Base-by-base conservation (phyloP, 2,329 filamentous ascomycete genomes). In the Colletotrichum phormii region DNA sequence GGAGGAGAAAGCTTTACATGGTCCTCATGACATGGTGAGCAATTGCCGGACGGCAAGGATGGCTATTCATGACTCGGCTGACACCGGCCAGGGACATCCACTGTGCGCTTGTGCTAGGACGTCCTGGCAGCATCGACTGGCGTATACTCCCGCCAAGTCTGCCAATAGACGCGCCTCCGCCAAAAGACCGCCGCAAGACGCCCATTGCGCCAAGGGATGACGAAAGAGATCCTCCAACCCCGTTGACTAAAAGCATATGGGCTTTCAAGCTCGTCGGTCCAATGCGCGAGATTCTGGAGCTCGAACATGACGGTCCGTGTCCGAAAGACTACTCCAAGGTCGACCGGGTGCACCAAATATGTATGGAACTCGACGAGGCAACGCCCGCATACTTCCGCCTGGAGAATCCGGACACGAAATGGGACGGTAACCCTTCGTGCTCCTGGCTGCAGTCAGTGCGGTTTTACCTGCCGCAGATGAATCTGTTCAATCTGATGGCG, bases 251-350 rank as follows among this genome's bases (percentile, higher is more conserved):
- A 57, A 79, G 84, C 1, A 79, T 92, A 15, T 89, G 88, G 84
- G 82, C 84, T 4, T 86, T 85, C 74, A 81, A 87, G 61, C 77
- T 88, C 22, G 82, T 85, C 66, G 78, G 78, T n/a, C 85, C 86
- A 2, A 79, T 92, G 26, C 84, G 86, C 60, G 85, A 88, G 60
- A 88, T 92, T 7, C 83, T 87, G 33, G 85, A 87, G 62, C 80
- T 92, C 22, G 89, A 91, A 74, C 86, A 87, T 63, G 86, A 89
- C 66, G 89, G 88, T 0, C 84, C 88, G 1, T 86, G 86, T 67
- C 88, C 88, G 1, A 87, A 86, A 74, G 86, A 90, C 77, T 88
- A 88, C 73, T 79, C 81, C 53, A 86, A 85, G 59, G 85, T 92
- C 18, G 88, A 90, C 74, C 81, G 80, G 62, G 82, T 91, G 57